A percentile compares a stretch with the other conserved stretches of the same genome.
phyloP scores from a whole-genome alignment of 164 flowering plant genomes.

The Liquidambar formosana region DNA sequence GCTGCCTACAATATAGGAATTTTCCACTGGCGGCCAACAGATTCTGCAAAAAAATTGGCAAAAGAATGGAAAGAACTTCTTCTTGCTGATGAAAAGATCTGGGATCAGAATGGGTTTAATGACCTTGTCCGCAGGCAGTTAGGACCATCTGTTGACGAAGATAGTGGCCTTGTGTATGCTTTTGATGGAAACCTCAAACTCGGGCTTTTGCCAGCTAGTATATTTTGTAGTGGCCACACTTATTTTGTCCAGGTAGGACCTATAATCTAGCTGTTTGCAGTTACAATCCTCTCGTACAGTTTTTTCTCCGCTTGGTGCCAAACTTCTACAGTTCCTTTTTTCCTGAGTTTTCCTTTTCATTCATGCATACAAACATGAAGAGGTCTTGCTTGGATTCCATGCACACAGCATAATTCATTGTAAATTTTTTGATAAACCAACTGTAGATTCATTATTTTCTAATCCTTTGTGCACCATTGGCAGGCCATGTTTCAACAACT shows the following conservation, averaged over 20 bases:
- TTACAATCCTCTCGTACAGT: background rate
- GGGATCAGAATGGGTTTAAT: slow-evolving; percentile 99
- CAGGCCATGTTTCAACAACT: slow-evolving; percentile 92
- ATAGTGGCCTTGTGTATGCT: slow-evolving; percentile 87
- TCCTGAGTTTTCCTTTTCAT: background rate
- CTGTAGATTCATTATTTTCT: background rate
- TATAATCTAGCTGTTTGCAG: background rate
- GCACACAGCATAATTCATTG: background rate
- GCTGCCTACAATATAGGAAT: slow-evolving; percentile 92
- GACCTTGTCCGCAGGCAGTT: slow-evolving; percentile 66
- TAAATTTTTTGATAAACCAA: too few species aligned
- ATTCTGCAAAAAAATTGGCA: slow-evolving; percentile 74
- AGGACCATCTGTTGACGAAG: slow-evolving; percentile 87
- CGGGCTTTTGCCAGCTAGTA: slow-evolving; percentile 88
- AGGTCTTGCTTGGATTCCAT: background rate
- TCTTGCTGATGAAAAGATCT: slow-evolving; percentile 81
- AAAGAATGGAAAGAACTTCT: slow-evolving; percentile 88
- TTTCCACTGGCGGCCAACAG: slow-evolving; percentile 95
- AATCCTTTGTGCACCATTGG: slow-evolving; percentile 5
- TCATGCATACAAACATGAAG: background rate
- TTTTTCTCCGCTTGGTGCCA: background rate
- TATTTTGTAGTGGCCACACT: slow-evolving; percentile 98
- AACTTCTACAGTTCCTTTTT: background rate
- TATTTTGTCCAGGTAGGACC: slow-evolving; percentile 88
- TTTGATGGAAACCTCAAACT: slow-evolving; percentile 86